Conservation (phyloP, 345 rosid genomes). For the Citrus australasica region DNA sequence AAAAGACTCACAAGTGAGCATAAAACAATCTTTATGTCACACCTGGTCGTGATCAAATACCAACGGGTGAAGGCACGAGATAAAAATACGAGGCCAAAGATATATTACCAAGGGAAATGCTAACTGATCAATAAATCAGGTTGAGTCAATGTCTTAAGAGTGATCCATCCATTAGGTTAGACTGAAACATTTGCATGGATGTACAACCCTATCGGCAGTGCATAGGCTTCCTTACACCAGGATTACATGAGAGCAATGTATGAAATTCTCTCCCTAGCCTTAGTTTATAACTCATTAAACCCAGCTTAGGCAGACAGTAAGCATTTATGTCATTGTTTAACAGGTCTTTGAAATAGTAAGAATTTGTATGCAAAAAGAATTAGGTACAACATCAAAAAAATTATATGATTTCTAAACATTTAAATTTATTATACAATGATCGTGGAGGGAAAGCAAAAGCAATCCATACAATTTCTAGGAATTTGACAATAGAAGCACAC, state of each 20-base stretch:
- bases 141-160: neutral
- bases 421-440: neutral
- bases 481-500: neutral
- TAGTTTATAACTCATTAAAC: neutral
- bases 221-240: neutral
- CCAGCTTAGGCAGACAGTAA: neutral
- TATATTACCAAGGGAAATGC: neutral
- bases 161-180: neutral
- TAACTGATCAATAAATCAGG: neutral
- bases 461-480: neutral
- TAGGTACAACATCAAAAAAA: neutral
- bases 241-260: neutral
- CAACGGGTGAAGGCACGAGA: neutral
- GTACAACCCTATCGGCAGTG: neutral
- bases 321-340: neutral
- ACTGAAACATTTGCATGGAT: neutral
- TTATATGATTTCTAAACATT: neutral
- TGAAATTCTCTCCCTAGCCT: neutral
- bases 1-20: neutral
- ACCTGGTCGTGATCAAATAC: neutral
- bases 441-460: neutral
- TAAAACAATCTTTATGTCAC: neutral
- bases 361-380: neutral
- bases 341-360: neutral
- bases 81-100: neutral